Evolutionary conservation across 805 yeast species (phyloP), one percentile per base, ranked within the genome.

Genomic region (Myxozyma neglecta): DNA sequence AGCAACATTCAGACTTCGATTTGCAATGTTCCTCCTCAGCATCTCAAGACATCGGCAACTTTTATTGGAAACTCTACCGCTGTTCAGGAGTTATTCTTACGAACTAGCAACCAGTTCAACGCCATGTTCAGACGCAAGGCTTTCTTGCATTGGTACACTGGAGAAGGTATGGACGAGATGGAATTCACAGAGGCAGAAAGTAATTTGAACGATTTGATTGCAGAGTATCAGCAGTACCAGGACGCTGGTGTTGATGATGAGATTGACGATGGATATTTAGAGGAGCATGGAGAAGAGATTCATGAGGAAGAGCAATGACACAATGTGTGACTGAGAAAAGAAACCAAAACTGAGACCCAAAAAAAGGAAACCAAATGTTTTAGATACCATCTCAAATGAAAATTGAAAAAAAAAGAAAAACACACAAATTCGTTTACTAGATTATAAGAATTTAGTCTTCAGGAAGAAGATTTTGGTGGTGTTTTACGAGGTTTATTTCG

Each of bases 121-220:
- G 92, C 91, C 64, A 91, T 91, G 97, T 91, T 88, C 78, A 84
- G 89, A 75, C 89, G 94, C 80, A 88, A 87, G 76, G 97, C 97
- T 67, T 91, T 91, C 85, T 86, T 91, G 79, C 97, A 91, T 77
- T 91, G 97, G 97, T 91, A 90, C 79, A 89, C 94, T 9, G 83
- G 87, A 70, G 97, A 91, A 78, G 97, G 97, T 80, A 91, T 91
- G 97, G 97, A 91, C 73, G 96, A 88, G 79, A 82, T 86, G 81
- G 97, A 91, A 79, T 91, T 91, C 77, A 84, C 90, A 61, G 97
- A 91, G 80, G 97, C 97, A 57, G 96, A 90, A 79, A 86, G 93
- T 58, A 89, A 91, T 75, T 85, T 91, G 91, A 84, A 83, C 70
- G 97, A 91, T 77, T 81, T 91, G 73, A 91, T 90, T 59, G 84